Conservation (phyloP, 495 filamentous ascomycete genomes). For the Penicillium samsonianum region DNA sequence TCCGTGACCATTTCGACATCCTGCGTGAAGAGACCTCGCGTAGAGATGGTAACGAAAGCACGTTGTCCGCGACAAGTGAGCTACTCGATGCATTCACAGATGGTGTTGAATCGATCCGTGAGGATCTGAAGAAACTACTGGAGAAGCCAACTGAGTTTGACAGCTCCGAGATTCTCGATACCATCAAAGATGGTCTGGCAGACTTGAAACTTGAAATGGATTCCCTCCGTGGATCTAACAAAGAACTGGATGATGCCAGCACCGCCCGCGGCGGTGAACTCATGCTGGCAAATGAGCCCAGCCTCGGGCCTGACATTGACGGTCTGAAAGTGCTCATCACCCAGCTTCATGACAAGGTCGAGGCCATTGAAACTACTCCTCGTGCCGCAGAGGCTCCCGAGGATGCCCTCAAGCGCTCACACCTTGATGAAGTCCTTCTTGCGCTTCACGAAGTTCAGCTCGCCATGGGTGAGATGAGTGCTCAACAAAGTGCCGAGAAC, state of each 20-base stretch:
- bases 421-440: slow-evolving; percentile 61
- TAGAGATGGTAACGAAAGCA: slow-evolving; percentile 56
- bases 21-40: slow-evolving; percentile 66
- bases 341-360: slow-evolving; percentile 79
- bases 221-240: slow-evolving; percentile 58
- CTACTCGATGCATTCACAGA: slow-evolving; percentile 82
- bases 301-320: slow-evolving; percentile 68
- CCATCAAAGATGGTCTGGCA: slow-evolving; percentile 75
- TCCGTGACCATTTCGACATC: slow-evolving; percentile 69
- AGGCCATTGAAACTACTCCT: slow-evolving; percentile 68
- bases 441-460: slow-evolving; percentile 60
- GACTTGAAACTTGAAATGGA: slow-evolving; percentile 75
- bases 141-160: slow-evolving; percentile 80
- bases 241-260: slow-evolving; percentile 40
- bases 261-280: slow-evolving; percentile 54
- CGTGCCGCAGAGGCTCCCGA: slow-evolving; percentile 45
- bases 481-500: slow-evolving; percentile 30
- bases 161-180: slow-evolving; percentile 82
- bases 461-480: slow-evolving; percentile 49
- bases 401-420: slow-evolving; percentile 54
- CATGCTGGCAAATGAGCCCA: slow-evolving; percentile 53
- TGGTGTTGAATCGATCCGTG: slow-evolving; percentile 70
- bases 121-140: slow-evolving; percentile 72
- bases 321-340: slow-evolving; percentile 79
- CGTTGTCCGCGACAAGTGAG: slow-evolving; percentile 65